Conservation (phyloP, 2,329 filamentous ascomycete genomes). For the Coniochaeta prunicola region DNA sequence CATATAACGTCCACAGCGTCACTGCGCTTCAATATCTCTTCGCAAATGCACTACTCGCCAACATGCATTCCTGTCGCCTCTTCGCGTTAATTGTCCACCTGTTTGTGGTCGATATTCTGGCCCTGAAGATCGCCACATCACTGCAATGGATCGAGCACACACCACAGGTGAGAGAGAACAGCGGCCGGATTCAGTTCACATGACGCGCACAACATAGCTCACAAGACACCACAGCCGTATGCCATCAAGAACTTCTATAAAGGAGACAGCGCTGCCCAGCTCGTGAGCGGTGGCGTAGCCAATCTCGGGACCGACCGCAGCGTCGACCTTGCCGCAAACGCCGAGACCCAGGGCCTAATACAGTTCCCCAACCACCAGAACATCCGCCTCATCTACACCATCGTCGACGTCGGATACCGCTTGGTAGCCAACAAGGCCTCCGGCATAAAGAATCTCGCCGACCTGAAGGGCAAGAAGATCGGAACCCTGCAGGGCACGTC, state of each 20-base stretch:
- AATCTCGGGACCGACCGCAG: slow-evolving; percentile 16
- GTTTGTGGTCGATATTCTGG: neutral
- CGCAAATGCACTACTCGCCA: neutral
- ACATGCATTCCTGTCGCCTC: neutral
- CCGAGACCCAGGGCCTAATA: slow-evolving; percentile 25
- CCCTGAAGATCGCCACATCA: slow-evolving; percentile 8
- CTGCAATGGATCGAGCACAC: slow-evolving; percentile 11
- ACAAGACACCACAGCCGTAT: slow-evolving; percentile 7
- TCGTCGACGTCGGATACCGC: slow-evolving; percentile 25
- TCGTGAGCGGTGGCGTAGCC: slow-evolving; percentile 23
- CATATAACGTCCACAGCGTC: neutral
- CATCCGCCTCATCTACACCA: slow-evolving; percentile 22
- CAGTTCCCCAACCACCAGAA: slow-evolving; percentile 22
- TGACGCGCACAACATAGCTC: neutral
- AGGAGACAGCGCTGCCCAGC: slow-evolving; percentile 6
- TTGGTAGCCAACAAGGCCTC: slow-evolving; percentile 21
- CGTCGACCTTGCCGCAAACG: slow-evolving; percentile 24
- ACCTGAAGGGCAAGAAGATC: slow-evolving; percentile 23
- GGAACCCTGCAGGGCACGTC: slow-evolving; percentile 22
- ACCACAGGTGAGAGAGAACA: neutral
- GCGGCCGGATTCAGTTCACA: neutral
- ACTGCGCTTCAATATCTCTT: neutral
- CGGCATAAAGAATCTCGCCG: slow-evolving; percentile 16
- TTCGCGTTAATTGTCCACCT: neutral
- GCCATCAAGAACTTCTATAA: slow-evolving; percentile 13